phyloP scores from a whole-genome alignment of 345 rosid species.

The Cardamine resedifolia region DNA sequence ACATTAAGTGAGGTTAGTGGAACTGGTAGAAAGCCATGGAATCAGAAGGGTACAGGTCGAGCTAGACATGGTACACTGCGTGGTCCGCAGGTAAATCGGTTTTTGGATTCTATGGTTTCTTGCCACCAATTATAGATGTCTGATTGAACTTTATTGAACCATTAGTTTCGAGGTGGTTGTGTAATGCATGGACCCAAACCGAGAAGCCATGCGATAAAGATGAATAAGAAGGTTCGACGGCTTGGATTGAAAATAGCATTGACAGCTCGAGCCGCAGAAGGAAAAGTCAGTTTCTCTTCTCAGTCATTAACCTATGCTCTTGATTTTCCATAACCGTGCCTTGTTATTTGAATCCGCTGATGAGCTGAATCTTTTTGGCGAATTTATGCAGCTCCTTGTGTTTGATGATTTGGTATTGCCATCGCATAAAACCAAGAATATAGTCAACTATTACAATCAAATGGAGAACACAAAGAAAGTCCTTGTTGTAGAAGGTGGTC shows the following conservation, averaged over 20 bases:
- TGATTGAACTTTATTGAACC: conserved; percentile 16
- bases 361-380: neutral
- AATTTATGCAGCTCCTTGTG: conserved; percentile 64
- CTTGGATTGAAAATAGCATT: conserved; percentile 90
- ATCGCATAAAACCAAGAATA: conserved; percentile 81
- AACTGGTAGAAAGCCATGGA: conserved; percentile 90
- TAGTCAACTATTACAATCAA: conserved; percentile 62
- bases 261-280: conserved; percentile 92
- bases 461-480: conserved; percentile 84
- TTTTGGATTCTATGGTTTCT: conserved; percentile 13
- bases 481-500: conserved; percentile 75
- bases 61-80: conserved; percentile 93
- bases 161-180: conserved; percentile 87
- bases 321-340: neutral
- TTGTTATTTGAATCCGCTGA: conserved; percentile 5
- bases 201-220: conserved; percentile 85
- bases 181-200: conserved; percentile 94
- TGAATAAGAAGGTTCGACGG: conserved; percentile 89
- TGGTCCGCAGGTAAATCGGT: conserved; percentile 62
- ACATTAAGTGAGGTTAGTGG: conserved; percentile 93
- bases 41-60: conserved; percentile 86
- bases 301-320: neutral
- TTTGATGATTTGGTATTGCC: conserved; percentile 82
- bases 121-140: conserved; percentile 2
- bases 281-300: conserved; percentile 61